Conservation (phyloP, 1,139 yeast species). For the Lodderomyces jiufengensis region DNA sequence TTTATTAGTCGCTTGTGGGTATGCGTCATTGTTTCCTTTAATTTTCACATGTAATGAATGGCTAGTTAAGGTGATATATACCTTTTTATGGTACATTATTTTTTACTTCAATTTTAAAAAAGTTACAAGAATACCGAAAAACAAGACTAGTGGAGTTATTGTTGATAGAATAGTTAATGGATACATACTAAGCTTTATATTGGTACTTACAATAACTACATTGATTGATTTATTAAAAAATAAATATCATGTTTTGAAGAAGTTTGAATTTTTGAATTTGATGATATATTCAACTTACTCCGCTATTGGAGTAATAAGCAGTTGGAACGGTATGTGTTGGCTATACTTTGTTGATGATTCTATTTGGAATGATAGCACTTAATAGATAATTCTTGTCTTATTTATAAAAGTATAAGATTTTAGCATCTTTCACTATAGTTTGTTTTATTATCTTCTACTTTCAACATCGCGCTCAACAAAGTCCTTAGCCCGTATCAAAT, state of each 20-base stretch:
- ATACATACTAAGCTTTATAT: constrained; percentile 66
- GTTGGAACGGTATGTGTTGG: constrained; percentile 92
- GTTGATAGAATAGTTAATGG: constrained; percentile 68
- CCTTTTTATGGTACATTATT: constrained; percentile 81
- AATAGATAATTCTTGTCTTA: too few relatives aligned
- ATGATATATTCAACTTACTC: constrained; percentile 87
- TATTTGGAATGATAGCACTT: constrained; percentile 24
- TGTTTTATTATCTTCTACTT: too few relatives aligned
- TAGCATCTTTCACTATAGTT: too few relatives aligned
- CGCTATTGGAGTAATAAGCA: constrained; percentile 75
- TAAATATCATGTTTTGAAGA: constrained; percentile 46
- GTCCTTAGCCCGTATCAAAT: too few relatives aligned
- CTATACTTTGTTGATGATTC: constrained; percentile 75
- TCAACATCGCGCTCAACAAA: too few relatives aligned
- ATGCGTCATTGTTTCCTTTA: constrained; percentile 84
- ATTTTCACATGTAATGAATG: constrained; percentile 80
- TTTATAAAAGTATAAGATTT: too few relatives aligned
- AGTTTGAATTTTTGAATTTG: constrained; percentile 68
- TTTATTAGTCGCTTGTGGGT: constrained; percentile 72
- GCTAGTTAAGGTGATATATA: constrained; percentile 71
- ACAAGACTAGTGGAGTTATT: constrained; percentile 43
- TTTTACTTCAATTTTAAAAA: constrained; percentile 70
- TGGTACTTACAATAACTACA: constrained; percentile 56
- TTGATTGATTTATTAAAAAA: constrained; percentile 55
- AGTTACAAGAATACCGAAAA: constrained; percentile 54